phyloP scores from a whole-genome alignment of 257 asterid species.

The Voacanga thouarsii region DNA sequence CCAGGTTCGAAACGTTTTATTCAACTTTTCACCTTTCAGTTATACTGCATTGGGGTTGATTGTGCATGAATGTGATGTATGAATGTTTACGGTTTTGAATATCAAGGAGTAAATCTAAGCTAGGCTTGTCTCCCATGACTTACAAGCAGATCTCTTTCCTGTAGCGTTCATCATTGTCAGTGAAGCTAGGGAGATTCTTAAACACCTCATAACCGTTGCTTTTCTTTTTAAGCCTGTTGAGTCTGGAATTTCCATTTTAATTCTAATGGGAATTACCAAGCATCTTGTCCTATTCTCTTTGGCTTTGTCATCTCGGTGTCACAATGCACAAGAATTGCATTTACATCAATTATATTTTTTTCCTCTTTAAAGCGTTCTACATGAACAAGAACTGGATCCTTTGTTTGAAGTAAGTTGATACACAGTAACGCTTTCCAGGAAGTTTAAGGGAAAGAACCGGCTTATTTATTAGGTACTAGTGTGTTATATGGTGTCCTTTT shows the following conservation, averaged over 20 bases:
- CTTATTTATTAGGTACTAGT: background rate
- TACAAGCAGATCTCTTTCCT: background rate
- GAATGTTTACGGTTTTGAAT: too few relatives aligned
- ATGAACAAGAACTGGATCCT: too few relatives aligned
- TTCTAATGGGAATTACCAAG: background rate
- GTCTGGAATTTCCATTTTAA: background rate
- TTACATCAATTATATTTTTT: background rate
- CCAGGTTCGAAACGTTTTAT: conserved; percentile 50
- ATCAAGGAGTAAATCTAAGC: too few relatives aligned
- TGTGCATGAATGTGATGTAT: background rate
- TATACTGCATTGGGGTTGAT: background rate
- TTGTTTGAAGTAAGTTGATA: too few relatives aligned
- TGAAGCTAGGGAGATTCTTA: background rate
- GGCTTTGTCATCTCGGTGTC: background rate
- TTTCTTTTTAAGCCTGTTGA: too few relatives aligned
- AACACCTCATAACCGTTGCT: background rate
- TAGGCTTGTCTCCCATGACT: background rate
- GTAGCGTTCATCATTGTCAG: background rate
- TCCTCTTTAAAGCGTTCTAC: too few relatives aligned
- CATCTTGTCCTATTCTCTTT: background rate
- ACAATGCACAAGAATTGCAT: background rate
- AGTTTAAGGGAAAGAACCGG: background rate
- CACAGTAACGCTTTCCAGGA: background rate
- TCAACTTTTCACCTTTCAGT: background rate
- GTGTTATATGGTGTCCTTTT: background rate